Evolutionary conservation across 2,329 filamentous ascomycete genomes (phyloP).

Genomic region (Xylariaceae sp.): DNA sequence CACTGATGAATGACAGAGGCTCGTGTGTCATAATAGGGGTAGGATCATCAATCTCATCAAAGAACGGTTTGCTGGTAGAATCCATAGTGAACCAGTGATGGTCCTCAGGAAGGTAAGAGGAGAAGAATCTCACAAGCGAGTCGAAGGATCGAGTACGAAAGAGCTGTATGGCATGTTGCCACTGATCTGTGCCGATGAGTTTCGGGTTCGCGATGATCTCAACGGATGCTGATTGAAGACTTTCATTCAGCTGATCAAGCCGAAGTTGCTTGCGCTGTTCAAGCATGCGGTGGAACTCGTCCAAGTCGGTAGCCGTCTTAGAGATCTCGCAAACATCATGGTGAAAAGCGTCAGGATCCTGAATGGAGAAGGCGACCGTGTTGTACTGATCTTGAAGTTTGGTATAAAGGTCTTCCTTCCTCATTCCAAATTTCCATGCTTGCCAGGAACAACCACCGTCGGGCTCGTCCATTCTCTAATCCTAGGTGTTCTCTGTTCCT

Average conservation of each 20-base stretch:
- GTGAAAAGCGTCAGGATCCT: conserved; percentile 66
- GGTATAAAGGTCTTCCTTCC: conserved; percentile 62
- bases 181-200: conserved; percentile 64
- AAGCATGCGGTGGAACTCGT: conserved; percentile 62
- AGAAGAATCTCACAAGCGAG: conserved; percentile 65
- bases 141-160: conserved; percentile 65
- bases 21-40: conserved; percentile 52
- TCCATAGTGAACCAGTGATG: conserved; percentile 48
- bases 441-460: conserved; percentile 57
- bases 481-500: conserved; percentile 15
- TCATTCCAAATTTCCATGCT: conserved; percentile 68
- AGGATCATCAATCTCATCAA: conserved; percentile 49
- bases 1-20: conserved; percentile 44
- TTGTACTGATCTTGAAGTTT: conserved; percentile 66
- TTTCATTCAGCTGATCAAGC: conserved; percentile 60
- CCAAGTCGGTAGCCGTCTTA: conserved; percentile 53
- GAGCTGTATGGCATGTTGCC: conserved; percentile 63
- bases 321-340: conserved; percentile 67
- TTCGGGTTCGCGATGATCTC: conserved; percentile 66
- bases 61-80: conserved; percentile 44
- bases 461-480: conserved; percentile 59
- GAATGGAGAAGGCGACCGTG: conserved; percentile 60
- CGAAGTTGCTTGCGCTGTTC: conserved; percentile 60
- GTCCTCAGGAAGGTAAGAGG: conserved; percentile 61
- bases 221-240: conserved; percentile 62